Base-by-base conservation (phyloP, 1,284 basidiomycete genomes). In the Ustilago tritici region DNA sequence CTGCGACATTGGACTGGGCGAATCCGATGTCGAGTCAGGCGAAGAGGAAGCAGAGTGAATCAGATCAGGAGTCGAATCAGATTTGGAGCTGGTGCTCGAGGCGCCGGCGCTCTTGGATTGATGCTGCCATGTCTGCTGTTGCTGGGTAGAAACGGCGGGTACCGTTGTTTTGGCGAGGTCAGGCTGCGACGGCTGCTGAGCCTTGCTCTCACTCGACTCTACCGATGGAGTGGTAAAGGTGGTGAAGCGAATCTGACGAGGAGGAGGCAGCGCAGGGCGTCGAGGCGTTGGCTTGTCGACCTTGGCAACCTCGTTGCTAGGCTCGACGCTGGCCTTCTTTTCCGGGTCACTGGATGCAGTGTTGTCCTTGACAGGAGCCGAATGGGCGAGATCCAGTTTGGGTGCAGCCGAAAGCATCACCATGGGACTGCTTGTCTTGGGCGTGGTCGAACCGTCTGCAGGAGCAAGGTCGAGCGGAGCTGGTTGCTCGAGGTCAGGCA, bases 191-290 rank as follows among this genome's bases (percentile, higher is more conserved):
- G 56, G 46, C 61, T 56, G 46, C 63, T 46, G 43, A 46, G 43
- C 4, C 43, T 58, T 61, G 47, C 14, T 50, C 8, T 70, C 66
- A 43, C 38, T 38, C 19, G 63, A 31, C 9, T 65, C 72, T 43
- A 62, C 61, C 17, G 63, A 70, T 28, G 69, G 57, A n/a, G 69
- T 71, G 4, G 69, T 71, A 35, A 76, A 62, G 10, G 74, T 76
- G 1, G 74, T 76, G 61, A 76, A 76, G 11, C 74, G 68, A 35
- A 76, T 76, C 56, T 76, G 74, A 40, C 74, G 74, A 28, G 74
- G 74, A 47, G 74, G 74, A 19, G 74, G 74, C 46, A 71, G 62
- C 9, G 68, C 69, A 53, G 74, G 74, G 34, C 74, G 69, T 57
- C 69, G 61, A 14, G 62, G 28, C 19, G 62, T 50, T 0, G 65